A percentile compares a stretch with the other conserved stretches of the same genome.
phyloP scores from a whole-genome alignment of 2,329 filamentous ascomycete species.

The Fusarium algeriense region DNA sequence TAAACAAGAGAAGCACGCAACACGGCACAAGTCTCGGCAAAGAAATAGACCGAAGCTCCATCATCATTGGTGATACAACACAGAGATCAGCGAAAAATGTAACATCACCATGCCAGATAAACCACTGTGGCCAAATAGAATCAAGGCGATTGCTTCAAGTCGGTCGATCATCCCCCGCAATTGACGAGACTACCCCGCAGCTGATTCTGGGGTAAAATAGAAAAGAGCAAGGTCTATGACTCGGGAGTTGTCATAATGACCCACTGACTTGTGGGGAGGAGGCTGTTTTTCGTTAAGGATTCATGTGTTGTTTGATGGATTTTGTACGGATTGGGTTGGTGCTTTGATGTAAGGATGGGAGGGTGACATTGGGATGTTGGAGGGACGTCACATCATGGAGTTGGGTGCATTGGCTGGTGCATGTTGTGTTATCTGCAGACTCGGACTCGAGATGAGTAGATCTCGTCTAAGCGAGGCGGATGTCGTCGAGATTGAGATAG shows the following conservation, averaged over 20 bases:
- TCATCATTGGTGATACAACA: not conserved
- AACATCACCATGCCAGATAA: not conserved
- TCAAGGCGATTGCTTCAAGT: not conserved
- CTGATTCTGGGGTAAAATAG: slow-evolving; percentile 8
- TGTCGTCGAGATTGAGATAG: not conserved
- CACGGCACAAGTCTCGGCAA: slow-evolving; percentile 4
- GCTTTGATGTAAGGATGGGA: too few relatives aligned
- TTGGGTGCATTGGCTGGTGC: not conserved
- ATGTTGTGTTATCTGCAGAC: not conserved
- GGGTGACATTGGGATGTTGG: not conserved
- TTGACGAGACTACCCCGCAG: slow-evolving; percentile 10
- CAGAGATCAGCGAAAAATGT: not conserved
- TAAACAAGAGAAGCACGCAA: not conserved
- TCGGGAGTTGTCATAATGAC: not conserved
- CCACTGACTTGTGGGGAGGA: not conserved
- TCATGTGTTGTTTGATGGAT: not conserved
- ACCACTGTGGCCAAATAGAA: not conserved
- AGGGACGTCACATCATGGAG: not conserved
- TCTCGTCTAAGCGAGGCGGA: not conserved
- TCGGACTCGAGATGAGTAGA: not conserved
- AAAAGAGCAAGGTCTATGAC: not conserved
- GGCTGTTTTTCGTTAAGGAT: not conserved
- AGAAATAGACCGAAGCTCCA: not conserved
- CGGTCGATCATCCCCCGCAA: slow-evolving; percentile 14
- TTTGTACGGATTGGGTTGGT: not conserved